Percentiles rank a stretch among this genome's conserved stretches.
These are phyloP conservation scores for Cyclocybe cylindracea DNA, from an alignment of 768 basidiomycete species.

Conservation along the genomic window DNA sequence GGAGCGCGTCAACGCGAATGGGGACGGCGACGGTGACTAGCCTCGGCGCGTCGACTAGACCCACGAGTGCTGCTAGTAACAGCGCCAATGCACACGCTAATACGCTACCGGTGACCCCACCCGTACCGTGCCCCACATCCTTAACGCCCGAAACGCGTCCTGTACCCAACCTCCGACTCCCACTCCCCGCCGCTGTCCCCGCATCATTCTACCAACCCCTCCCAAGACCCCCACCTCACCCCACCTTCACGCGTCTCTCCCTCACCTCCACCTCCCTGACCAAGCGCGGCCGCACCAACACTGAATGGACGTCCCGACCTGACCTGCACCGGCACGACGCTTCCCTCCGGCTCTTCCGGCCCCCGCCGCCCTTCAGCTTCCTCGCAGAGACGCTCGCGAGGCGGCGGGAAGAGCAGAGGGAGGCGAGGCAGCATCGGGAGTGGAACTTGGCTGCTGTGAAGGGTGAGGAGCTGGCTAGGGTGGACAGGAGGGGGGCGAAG, in stretches of 20 bases:
- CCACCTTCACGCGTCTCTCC: background rate
- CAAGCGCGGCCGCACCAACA: background rate
- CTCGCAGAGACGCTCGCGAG: conserved; percentile 18
- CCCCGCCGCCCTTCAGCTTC: conserved; percentile 35
- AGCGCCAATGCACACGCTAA: no score
- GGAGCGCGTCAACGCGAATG: no score
- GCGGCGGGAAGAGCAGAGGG: background rate
- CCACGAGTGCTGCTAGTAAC: no score
- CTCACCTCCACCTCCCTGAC: background rate
- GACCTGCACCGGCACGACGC: conserved; percentile 14
- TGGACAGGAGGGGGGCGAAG: background rate
- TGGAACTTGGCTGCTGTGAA: background rate
- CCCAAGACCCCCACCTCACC: no score
- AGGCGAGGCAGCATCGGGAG: background rate
- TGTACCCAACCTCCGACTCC: no score
- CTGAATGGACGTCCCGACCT: background rate
- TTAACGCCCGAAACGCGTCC: no score
- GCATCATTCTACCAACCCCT: no score
- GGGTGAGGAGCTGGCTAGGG: background rate
- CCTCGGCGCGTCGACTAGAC: no score
- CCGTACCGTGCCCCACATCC: no score
- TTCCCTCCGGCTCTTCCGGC: conserved; percentile 35
- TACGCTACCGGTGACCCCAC: no score
- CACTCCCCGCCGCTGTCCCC: no score
- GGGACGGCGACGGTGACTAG: no score